These are phyloP conservation scores for Fusarium pseudocircinatum DNA, from an alignment of 2,329 filamentous ascomycete genomes.

Conservation along the genomic window DNA sequence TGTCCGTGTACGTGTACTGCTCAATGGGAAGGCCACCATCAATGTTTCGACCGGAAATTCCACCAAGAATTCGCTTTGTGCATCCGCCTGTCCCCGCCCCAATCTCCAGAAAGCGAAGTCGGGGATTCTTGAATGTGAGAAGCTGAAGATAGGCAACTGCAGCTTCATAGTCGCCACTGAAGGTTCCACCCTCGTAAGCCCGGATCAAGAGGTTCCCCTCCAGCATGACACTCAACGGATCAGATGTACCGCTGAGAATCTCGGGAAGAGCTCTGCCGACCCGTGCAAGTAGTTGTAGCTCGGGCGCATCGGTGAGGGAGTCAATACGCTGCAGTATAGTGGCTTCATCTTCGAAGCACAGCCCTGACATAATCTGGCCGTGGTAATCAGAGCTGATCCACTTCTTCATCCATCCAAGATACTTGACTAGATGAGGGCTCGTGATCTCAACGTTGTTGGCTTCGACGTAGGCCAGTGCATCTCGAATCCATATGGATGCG, in stretches of 20 bases:
- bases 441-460: background rate
- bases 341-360: background rate
- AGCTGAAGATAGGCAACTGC: constrained; percentile 9
- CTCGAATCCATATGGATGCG: constrained; percentile 1
- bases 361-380: background rate
- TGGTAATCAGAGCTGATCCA: constrained; percentile 1
- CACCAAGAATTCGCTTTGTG: constrained; percentile 4
- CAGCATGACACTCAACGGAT: background rate
- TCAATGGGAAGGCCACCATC: background rate
- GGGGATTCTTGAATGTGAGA: constrained; percentile 1
- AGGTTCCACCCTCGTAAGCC: constrained; percentile 3
- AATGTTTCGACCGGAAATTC: background rate
- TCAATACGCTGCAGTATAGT: background rate
- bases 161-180: constrained; percentile 5
- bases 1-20: constrained; percentile 3
- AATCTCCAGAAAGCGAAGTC: constrained; percentile 2
- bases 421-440: constrained; percentile 3
- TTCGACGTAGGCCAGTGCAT: background rate
- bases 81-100: background rate
- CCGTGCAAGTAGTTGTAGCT: background rate
- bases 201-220: background rate
- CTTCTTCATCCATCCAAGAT: constrained; percentile 10
- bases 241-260: background rate
- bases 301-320: background rate
- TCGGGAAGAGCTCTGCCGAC: background rate